phyloP scores from a whole-genome alignment of 2,329 filamentous ascomycete species.

The Fusarium nelsonii region DNA sequence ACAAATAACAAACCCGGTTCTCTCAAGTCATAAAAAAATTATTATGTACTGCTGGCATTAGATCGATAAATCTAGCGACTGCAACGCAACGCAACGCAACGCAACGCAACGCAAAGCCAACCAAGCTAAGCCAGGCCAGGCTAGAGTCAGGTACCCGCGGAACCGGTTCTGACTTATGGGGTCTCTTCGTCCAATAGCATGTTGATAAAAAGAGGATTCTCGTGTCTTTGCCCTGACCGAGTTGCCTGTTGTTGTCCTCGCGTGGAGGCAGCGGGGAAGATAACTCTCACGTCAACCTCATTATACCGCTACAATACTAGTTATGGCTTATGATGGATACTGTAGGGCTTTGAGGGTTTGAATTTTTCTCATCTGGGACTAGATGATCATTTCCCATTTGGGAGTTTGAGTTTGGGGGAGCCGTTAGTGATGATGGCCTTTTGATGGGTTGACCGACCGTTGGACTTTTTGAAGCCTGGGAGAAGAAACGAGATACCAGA shows the following conservation, averaged over 20 bases:
- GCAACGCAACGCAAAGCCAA: constrained; percentile 4
- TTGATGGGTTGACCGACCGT: not conserved
- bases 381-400: not conserved
- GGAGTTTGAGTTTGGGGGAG: constrained; percentile 17
- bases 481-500: constrained; percentile 4
- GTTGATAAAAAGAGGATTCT: constrained; percentile 34
- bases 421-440: constrained; percentile 21
- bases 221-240: constrained; percentile 11
- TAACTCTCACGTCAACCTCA: constrained; percentile 9
- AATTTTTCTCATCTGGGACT: constrained; percentile 17
- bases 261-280: constrained; percentile 33
- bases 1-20: constrained; percentile 21
- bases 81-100: constrained; percentile 2
- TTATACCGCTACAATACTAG: constrained; percentile 33
- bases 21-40: constrained; percentile 28
- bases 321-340: constrained; percentile 1
- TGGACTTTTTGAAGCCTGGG: constrained; percentile 1
- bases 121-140: constrained; percentile 9
- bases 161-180: not conserved
- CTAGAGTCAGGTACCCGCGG: constrained; percentile 43
- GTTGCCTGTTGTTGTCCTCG: not conserved
- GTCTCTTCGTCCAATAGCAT: constrained; percentile 5
- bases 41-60: constrained; percentile 20
- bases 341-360: constrained; percentile 37
- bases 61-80: constrained; percentile 33